These are phyloP conservation scores for Straminergon stramineum DNA, from an alignment of 225 moss, liverwort and hornwort species.

Conservation along the genomic window DNA sequence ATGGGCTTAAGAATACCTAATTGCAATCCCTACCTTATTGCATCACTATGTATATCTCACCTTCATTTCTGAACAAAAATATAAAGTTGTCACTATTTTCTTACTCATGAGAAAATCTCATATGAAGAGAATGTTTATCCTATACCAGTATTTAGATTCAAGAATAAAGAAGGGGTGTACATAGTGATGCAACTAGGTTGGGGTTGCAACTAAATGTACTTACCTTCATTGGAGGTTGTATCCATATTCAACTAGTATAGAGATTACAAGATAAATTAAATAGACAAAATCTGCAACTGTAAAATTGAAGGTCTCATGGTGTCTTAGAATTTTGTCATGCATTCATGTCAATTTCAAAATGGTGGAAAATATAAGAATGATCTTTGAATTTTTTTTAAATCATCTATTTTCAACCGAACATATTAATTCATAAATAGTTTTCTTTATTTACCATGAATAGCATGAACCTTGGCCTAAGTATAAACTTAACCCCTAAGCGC, in stretches of 20 bases:
- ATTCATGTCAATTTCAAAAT: background rate
- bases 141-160: too few species aligned
- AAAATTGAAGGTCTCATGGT: background rate
- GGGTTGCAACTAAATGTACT: background rate
- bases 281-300: background rate
- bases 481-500: background rate
- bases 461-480: background rate
- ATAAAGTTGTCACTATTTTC: background rate
- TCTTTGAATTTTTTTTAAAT: background rate
- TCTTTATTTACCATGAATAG: background rate
- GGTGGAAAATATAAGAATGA: background rate
- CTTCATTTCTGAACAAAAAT: too few species aligned
- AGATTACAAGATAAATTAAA: background rate
- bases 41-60: background rate
- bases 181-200: background rate
- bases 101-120: background rate
- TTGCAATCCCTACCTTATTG: background rate
- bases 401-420: background rate
- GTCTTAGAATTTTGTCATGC: background rate
- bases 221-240: background rate
- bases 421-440: background rate
- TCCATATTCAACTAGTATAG: background rate
- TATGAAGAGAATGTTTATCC: background rate
- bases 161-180: background rate
- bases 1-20: background rate